Evolutionary conservation across 2,329 filamentous ascomycete species (phyloP).

Genomic region (Alternaria atra): DNA sequence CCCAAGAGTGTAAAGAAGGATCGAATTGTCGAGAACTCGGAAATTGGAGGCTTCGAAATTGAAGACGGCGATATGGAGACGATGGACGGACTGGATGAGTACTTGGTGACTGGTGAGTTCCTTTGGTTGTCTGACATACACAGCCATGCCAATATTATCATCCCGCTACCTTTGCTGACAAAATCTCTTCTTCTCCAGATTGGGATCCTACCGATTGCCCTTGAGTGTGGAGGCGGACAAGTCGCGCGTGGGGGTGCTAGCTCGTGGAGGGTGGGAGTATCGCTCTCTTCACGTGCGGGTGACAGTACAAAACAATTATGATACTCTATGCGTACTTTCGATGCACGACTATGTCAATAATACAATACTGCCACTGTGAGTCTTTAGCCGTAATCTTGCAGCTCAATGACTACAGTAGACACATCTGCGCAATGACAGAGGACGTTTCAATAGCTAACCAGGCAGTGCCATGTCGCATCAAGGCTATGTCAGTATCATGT

Average conservation of each 20-base stretch:
- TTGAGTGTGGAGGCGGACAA: constrained; percentile 30
- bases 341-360: not conserved
- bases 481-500: not conserved
- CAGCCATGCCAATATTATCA: not conserved
- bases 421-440: not conserved
- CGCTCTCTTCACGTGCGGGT: not conserved
- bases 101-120: constrained; percentile 67
- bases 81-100: constrained; percentile 74
- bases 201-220: constrained; percentile 59
- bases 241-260: constrained; percentile 31
- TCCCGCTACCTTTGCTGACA: constrained; percentile 24
- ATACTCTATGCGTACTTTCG: not conserved
- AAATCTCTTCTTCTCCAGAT: constrained; percentile 38
- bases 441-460: not conserved
- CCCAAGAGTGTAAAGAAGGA: constrained; percentile 74
- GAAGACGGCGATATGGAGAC: constrained; percentile 68
- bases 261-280: constrained; percentile 12
- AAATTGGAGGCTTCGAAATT: constrained; percentile 69
- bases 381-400: not conserved
- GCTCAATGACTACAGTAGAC: not conserved
- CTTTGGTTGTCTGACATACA: not conserved
- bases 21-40: constrained; percentile 71
- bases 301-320: not conserved
- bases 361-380: not conserved
- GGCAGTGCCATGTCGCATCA: not conserved